Conservation (phyloP, 805 yeast species). For the Starmerella khaoyaiensis region DNA sequence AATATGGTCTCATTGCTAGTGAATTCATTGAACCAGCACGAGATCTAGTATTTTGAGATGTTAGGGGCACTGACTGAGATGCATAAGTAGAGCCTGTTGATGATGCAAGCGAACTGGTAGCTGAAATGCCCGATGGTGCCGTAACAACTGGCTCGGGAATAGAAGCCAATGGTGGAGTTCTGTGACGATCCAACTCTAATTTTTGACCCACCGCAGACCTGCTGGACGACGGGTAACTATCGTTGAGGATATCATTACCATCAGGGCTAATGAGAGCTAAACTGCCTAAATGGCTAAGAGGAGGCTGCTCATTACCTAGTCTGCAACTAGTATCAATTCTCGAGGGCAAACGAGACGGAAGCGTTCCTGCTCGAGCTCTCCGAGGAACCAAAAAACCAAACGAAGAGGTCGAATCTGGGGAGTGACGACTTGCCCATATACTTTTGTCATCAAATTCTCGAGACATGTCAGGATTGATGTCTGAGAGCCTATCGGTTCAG, state of each 20-base stretch:
- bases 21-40: constrained; percentile 17
- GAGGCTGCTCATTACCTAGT: background rate
- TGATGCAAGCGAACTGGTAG: no score
- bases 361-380: constrained; percentile 69
- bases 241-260: constrained; percentile 15
- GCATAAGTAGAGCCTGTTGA: background rate
- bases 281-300: constrained; percentile 24
- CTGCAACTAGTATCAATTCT: constrained; percentile 4
- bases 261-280: constrained; percentile 27
- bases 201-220: constrained; percentile 22
- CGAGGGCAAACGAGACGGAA: constrained; percentile 46
- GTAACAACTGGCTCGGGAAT: constrained; percentile 13
- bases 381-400: constrained; percentile 14
- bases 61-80: background rate
- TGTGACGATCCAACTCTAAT: constrained; percentile 2
- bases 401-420: constrained; percentile 5
- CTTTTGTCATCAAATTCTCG: constrained; percentile 12
- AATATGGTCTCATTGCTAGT: constrained; percentile 6
- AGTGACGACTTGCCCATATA: constrained; percentile 14
- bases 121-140: no score
- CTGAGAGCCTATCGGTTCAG: no score
- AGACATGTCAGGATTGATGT: background rate
- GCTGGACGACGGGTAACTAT: constrained; percentile 23
- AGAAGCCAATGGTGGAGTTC: constrained; percentile 17
- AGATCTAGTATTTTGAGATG: background rate